Conservation (phyloP, 2,329 filamentous ascomycete genomes). For the Trichoderma cornu-damae region DNA sequence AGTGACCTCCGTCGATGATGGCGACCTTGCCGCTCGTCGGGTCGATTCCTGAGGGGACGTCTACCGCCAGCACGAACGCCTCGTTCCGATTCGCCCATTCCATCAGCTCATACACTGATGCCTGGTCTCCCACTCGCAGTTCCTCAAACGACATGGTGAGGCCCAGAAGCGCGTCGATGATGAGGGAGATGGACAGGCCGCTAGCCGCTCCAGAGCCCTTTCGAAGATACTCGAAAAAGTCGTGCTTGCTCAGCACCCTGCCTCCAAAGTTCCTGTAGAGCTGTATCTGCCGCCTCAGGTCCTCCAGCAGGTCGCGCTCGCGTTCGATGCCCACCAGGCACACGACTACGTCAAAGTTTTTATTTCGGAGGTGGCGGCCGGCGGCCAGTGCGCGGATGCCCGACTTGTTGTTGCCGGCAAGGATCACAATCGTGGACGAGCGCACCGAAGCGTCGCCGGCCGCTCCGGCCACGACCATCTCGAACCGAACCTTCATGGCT, state of each 20-base stretch:
- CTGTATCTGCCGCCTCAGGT: conserved; percentile 73
- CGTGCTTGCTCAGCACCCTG: conserved; percentile 57
- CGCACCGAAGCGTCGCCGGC: conserved; percentile 29
- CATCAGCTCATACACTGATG: conserved; percentile 81
- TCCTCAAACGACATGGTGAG: conserved; percentile 86
- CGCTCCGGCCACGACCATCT: conserved; percentile 38
- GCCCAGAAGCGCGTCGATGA: conserved; percentile 84
- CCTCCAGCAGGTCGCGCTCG: conserved; percentile 73
- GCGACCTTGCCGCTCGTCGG: conserved; percentile 65
- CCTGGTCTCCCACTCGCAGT: conserved; percentile 74
- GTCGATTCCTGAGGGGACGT: conserved; percentile 84
- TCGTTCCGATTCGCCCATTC: conserved; percentile 90
- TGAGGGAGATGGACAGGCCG: conserved; percentile 63
- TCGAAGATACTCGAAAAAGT: conserved; percentile 56
- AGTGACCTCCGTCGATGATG: conserved; percentile 65
- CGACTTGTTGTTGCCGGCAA: conserved; percentile 94
- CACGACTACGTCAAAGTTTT: conserved; percentile 72
- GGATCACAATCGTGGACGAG: conserved; percentile 56
- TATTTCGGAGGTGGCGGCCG: conserved; percentile 79
- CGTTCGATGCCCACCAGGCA: conserved; percentile 82
- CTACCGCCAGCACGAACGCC: conserved; percentile 77
- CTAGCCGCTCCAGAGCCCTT: conserved; percentile 37
- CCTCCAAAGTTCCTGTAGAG: conserved; percentile 82
- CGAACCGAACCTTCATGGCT: conserved; percentile 51
- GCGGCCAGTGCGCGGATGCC: conserved; percentile 81